Percentiles rank a stretch among this genome's conserved stretches.
Evolutionary conservation across 2,329 filamentous ascomycete genomes (phyloP).

Genomic region (Hypoxylon sp.): DNA sequence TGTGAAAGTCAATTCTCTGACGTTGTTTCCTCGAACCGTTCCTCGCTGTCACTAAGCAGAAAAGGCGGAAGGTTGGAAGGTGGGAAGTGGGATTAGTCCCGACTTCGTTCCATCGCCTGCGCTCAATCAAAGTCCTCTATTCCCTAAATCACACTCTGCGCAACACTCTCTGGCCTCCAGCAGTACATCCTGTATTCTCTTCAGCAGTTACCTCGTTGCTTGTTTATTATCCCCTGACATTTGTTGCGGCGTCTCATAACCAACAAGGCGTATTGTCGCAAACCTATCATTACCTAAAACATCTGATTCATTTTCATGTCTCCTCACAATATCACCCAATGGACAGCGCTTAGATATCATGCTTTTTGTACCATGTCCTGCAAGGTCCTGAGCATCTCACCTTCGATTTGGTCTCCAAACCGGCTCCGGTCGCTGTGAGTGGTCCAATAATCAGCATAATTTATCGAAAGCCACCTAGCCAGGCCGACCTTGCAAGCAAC

Average conservation of each 20-base stretch:
- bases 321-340: constrained; percentile 31
- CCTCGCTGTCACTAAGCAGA: constrained; percentile 19
- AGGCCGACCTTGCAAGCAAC: constrained; percentile 26
- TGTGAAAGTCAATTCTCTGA: constrained; percentile 33
- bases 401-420: constrained; percentile 37
- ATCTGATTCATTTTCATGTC: constrained; percentile 25
- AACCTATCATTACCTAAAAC: constrained; percentile 21
- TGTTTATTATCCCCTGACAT: background rate
- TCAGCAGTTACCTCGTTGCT: background rate
- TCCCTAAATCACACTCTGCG: constrained; percentile 6
- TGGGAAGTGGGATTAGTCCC: constrained; percentile 22
- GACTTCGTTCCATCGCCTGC: constrained; percentile 11
- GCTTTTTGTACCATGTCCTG: constrained; percentile 38
- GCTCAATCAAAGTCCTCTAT: constrained; percentile 27
- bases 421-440: constrained; percentile 39
- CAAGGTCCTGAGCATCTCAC: constrained; percentile 35
- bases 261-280: constrained; percentile 28
- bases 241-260: constrained; percentile 12
- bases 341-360: constrained; percentile 26
- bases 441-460: constrained; percentile 41
- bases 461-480: constrained; percentile 21
- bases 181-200: background rate
- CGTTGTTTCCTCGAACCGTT: constrained; percentile 42
- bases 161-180: background rate
- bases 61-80: constrained; percentile 20